Base-by-base conservation (phyloP, 495 filamentous ascomycete species). In the Cercophora sp. region DNA sequence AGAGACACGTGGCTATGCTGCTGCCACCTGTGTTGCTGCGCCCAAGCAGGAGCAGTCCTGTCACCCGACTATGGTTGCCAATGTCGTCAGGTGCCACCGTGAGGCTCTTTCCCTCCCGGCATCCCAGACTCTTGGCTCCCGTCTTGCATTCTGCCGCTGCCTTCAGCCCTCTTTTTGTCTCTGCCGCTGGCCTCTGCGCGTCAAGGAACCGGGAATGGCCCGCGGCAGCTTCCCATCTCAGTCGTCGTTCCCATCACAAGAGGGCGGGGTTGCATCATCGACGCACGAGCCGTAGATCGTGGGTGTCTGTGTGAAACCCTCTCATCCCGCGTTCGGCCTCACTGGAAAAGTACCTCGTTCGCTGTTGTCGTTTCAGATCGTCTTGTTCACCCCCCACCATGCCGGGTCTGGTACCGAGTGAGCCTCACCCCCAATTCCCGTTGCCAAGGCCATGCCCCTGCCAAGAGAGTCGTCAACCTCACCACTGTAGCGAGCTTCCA, bases 251-350 rank as follows among this genome's bases (percentile, higher is more conserved):
- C n/a, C n/a, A n/a, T n/a, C n/a, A 44, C n/a, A 18, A 41, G 35
- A 36, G 16, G 31, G 8, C 5, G 44, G 8, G 44, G 8, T 29
- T 53, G 59, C 52, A 52, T 61, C 55, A 61, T 61, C 59, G 47
- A 49, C 55, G 55, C 59, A 29, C 45, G 50, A 61, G 51, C 59
- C 59, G 59, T 47, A 48, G 59, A 58, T 61, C 55, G 42, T 32
- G 9, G 29, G 1, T 32, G 55, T 39, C 35, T 50, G 44, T 60
- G 43, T 60, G 57, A 60, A 60, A 60, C 57, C 54, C 48, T n/a
- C 48, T 46, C 46, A 25, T 52, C 24, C 26, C 36, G 15, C 26
- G 23, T 25, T 10, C 43, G 13, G 32, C n/a, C 15, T 31, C 25
- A 16, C 27, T 16, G 8, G 25, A 9, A 18, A 13, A 22, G 40